Base-by-base conservation (phyloP, 805 yeast species). In the Tetrapisispora arboricola region DNA sequence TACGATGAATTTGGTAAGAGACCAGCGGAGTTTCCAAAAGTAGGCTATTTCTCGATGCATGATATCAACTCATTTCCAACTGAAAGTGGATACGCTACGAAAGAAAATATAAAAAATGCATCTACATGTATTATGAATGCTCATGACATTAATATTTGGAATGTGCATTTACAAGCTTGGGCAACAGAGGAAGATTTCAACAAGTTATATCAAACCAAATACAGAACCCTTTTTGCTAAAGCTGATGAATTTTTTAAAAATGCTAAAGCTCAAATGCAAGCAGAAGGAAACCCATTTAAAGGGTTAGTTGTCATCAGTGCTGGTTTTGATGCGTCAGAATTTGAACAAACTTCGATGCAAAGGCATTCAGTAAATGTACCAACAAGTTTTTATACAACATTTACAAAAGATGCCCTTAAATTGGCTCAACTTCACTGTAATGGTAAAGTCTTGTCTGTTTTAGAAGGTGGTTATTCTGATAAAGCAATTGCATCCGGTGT, bases 401-500 rank as follows among this genome's bases (percentile, higher is more conserved):
- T 84, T 53, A 79, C 94, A 5, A 68, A 70, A 28, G 94, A 84
- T 57, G 78, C 82, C 1, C 75, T 78, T n/a, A 72, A 70, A 41
- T 60, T 84, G 35, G 84, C 92, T 4, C 72, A 79, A 43, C 66
- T 72, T 36, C 81, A 73, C 50, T 63, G 80, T 6, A 60, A 69
- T 10, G 83, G 88, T 10, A 75, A 74, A 44, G 64, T 84, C 0
- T 48, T 84, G 0, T 82, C 94, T 1, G 59, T 84, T 18, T 61
- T 84, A 47, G 95, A 84, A 62, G 95, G 95, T 20, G 95, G 95
- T 1, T 84, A 84, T 55, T 80, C 92, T 0, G 87, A 84, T 51
- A 81, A 82, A 3, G 94, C 94, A 0, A 67, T 84, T 15, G 61
- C 79, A 1, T 80, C 92, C 1, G 94, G 94, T 11, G 77, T 81